phyloP scores from a whole-genome alignment of 1,284 basidiomycete genomes.

The Ganoderma boninense region DNA sequence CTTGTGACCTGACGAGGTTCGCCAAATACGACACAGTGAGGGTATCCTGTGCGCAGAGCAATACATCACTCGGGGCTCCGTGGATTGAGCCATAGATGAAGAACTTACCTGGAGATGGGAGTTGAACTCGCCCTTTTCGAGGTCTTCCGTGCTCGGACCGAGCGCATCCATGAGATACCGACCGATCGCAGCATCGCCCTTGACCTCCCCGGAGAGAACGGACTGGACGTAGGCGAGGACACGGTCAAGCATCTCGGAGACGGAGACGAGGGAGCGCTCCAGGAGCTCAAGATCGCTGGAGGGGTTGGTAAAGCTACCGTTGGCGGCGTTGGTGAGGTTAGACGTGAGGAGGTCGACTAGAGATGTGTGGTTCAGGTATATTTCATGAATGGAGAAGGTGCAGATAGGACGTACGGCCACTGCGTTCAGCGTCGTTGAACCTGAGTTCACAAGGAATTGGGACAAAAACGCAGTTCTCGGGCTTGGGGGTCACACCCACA shows the following conservation, averaged over 20 bases:
- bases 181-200: slow-evolving; percentile 90
- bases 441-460: slow-evolving; percentile 87
- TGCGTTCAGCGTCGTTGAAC: slow-evolving; percentile 84
- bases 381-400: slow-evolving; percentile 7
- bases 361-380: not conserved
- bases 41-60: slow-evolving; percentile 69
- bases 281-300: slow-evolving; percentile 72
- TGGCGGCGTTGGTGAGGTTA: slow-evolving; percentile 49
- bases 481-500: slow-evolving; percentile 86
- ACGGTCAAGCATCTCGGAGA: slow-evolving; percentile 85
- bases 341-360: slow-evolving; percentile 81
- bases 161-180: slow-evolving; percentile 94
- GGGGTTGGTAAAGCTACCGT: slow-evolving; percentile 57
- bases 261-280: slow-evolving; percentile 75
- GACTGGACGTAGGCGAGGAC: slow-evolving; percentile 89
- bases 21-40: slow-evolving; percentile 96
- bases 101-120: slow-evolving; percentile 69
- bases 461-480: slow-evolving; percentile 92
- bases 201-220: slow-evolving; percentile 80
- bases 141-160: slow-evolving; percentile 68
- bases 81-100: not conserved
- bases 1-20: slow-evolving; percentile 93
- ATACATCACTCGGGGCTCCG: not conserved
- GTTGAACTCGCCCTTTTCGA: slow-evolving; percentile 81
- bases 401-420: slow-evolving; percentile 73